Evolutionary conservation across 2,329 filamentous ascomycete species (phyloP).

Genomic region (Elsinoe arachidis): DNA sequence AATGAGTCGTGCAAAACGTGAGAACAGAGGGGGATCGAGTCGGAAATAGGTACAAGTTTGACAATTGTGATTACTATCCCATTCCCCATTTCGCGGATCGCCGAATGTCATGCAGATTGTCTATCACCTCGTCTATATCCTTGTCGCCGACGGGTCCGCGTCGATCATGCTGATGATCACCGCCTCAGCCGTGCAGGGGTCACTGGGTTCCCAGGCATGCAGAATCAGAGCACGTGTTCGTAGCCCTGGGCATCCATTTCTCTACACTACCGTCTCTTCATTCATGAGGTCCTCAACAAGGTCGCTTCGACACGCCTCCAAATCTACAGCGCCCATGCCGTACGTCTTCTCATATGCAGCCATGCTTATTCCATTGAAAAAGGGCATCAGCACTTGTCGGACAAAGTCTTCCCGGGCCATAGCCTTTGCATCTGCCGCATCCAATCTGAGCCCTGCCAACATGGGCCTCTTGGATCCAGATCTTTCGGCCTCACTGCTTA

Average conservation of each 20-base stretch:
- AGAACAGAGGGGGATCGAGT: neutral
- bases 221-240: neutral
- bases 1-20: neutral
- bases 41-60: too few relatives aligned
- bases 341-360: conserved; percentile 90
- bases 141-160: neutral
- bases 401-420: conserved; percentile 55
- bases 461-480: conserved; percentile 30
- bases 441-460: conserved; percentile 46
- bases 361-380: conserved; percentile 87
- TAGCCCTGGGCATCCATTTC: neutral
- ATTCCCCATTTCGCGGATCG: neutral
- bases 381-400: conserved; percentile 70
- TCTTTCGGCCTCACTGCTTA: neutral
- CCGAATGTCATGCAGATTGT: neutral
- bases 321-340: conserved; percentile 64
- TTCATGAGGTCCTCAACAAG: conserved; percentile 28
- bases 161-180: neutral
- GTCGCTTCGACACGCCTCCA: conserved; percentile 45
- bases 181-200: neutral
- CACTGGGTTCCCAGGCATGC: neutral
- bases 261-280: conserved; percentile 41
- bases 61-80: neutral
- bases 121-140: conserved; percentile 2
- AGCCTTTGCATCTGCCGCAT: conserved; percentile 46